phyloP scores from a whole-genome alignment of 164 flowering plant species.

The Chloranthus sessilifolius region DNA sequence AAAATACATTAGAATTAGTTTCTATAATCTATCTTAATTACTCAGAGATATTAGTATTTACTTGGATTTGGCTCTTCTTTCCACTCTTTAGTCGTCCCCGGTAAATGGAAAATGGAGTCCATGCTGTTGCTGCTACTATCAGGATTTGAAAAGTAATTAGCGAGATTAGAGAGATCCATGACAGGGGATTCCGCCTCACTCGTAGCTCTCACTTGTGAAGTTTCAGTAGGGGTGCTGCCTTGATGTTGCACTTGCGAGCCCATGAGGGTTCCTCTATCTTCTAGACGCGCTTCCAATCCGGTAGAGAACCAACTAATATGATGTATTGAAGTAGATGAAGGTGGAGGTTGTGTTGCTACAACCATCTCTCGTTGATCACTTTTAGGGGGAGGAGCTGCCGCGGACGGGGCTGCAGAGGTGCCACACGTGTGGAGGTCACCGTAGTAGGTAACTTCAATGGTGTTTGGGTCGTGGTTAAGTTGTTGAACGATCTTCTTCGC shows the following conservation, averaged over 20 bases:
- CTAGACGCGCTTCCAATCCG: background rate
- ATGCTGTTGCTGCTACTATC: conserved; percentile 59
- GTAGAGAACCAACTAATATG: background rate
- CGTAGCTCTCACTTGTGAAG: conserved; percentile 5
- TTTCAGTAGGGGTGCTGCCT: too few species aligned
- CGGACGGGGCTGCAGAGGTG: background rate
- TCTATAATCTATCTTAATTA: too few species aligned
- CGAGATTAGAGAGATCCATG: conserved; percentile 51
- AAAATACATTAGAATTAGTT: too few species aligned
- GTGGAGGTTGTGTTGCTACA: background rate
- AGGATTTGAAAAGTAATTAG: conserved; percentile 63
- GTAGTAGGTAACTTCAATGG: conserved; percentile 43
- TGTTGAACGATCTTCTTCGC: conserved; percentile 92
- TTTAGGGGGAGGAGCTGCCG: background rate
- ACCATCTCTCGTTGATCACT: background rate
- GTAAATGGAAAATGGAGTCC: conserved; percentile 62
- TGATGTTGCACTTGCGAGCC: too few species aligned
- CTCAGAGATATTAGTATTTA: too few species aligned
- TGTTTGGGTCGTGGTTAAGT: conserved; percentile 53
- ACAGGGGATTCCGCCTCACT: conserved; percentile 24
- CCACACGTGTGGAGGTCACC: conserved; percentile 5
- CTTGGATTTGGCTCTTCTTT: too few species aligned
- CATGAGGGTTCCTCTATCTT: background rate
- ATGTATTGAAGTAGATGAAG: conserved; percentile 4
- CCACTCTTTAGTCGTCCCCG: too few species aligned